Evolutionary conservation across 2,329 filamentous ascomycete genomes (phyloP), one percentile per base, ranked within the genome.

Genomic region (Arthrobotrys entomopaga): DNA sequence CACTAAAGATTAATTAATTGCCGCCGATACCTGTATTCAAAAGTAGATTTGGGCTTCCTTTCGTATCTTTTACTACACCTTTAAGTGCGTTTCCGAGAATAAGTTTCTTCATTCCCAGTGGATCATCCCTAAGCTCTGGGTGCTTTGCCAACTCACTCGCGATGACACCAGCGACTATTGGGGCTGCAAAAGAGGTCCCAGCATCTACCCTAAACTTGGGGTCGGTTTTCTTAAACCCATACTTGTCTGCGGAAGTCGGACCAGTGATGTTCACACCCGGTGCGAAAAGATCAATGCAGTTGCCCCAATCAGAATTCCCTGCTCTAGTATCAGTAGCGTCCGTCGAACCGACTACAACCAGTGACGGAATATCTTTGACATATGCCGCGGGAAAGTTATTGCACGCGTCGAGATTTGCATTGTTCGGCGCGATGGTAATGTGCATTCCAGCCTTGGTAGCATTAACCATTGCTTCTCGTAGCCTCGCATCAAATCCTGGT

Each of bases 321-420:
- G 22, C 57, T 52, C 26, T 75, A 61, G 60, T 70, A 67, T 66
- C 53, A 57, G 20, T 77, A 64, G 16, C 42, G 15, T 56, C 65
- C 42, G 48, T 24, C 16, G 67, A 65, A 38, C 53, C 53, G 15
- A 57, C 53, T n/a, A 29, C 11, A 5, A 57, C 16, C 5, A 57
- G 11, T 1, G 53, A 57, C 26, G 53, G 53, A 11, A 57, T 42
- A 22, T 57, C 53, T 20, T 57, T 24, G n/a, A 57, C 53, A 11
- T 38, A 57, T 11, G 13, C 24, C 15, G 54, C 54, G n/a, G 54
- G 54, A 10, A 13, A 59, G 22, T 59, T 26, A 15, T 59, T 38
- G 22, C 54, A 59, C 5, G 54, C 34, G 22, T 59, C 40, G 2
- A n/a, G 1, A 26, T 43, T 26, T 15, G 43, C 54, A 15, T 59